phyloP scores from a whole-genome alignment of 805 yeast genomes.

The Starmerella geochares region DNA sequence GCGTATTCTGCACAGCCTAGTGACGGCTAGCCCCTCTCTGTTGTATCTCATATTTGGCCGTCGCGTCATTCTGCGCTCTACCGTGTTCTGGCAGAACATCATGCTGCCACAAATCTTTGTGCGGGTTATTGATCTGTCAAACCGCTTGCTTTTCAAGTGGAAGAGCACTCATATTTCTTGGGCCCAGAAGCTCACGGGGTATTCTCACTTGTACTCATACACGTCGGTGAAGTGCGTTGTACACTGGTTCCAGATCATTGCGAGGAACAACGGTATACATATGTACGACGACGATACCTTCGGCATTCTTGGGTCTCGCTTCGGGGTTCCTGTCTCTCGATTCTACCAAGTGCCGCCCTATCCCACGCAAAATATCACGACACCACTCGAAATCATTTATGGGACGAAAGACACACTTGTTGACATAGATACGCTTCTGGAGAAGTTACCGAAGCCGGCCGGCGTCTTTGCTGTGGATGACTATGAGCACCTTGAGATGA shows the following conservation, averaged over 20 bases:
- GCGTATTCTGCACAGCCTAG: conserved; percentile 60
- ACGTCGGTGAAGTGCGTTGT: conserved; percentile 86
- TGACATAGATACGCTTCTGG: conserved; percentile 66
- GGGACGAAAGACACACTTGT: conserved; percentile 76
- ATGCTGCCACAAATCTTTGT: conserved; percentile 70
- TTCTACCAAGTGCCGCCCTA: conserved; percentile 45
- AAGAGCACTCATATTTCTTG: conserved; percentile 55
- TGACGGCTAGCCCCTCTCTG: conserved; percentile 65
- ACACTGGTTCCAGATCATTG: conserved; percentile 92
- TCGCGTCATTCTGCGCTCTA: conserved; percentile 63
- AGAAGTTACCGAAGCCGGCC: conserved; percentile 54
- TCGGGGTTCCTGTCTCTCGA: conserved; percentile 23
- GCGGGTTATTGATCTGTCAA: conserved; percentile 59
- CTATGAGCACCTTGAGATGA: conserved; percentile 84
- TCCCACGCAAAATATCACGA: conserved; percentile 56
- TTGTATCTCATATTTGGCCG: conserved; percentile 65
- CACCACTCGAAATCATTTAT: conserved; percentile 70
- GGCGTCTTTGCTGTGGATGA: conserved; percentile 39
- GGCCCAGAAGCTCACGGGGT: conserved; percentile 67
- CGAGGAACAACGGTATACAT: conserved; percentile 58
- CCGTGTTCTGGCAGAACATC: conserved; percentile 66
- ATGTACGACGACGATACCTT: conserved; percentile 73
- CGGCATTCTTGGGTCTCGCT: conserved; percentile 22
- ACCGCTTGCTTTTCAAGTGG: conserved; percentile 71
- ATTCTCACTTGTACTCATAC: conserved; percentile 80